Percentiles rank a stretch among this genome's conserved stretches.
Evolutionary conservation across 2,329 filamentous ascomycete genomes (phyloP).

Genomic region (Ophiostoma triangulosporum): DNA sequence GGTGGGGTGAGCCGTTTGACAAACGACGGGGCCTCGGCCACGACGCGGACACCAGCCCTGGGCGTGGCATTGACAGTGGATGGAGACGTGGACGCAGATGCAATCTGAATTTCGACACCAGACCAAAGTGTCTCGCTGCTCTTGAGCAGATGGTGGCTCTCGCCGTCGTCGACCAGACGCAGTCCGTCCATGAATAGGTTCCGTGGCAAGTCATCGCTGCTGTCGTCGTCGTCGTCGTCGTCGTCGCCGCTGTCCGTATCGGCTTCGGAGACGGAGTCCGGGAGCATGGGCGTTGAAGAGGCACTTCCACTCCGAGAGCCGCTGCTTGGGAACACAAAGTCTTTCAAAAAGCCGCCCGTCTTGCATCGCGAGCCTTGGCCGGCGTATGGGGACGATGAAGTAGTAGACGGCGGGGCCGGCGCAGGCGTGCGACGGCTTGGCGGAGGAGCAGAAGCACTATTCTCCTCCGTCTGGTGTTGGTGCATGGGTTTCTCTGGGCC

Average conservation of each 20-base stretch:
- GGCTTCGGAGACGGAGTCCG: slow-evolving; percentile 3
- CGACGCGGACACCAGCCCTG: neutral
- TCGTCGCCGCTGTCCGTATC: neutral
- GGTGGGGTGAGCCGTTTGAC: neutral
- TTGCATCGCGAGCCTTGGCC: neutral
- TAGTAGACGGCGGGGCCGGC: neutral
- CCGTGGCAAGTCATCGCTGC: neutral
- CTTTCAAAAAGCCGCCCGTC: slow-evolving; percentile 8
- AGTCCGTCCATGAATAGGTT: neutral
- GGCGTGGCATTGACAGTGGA: neutral
- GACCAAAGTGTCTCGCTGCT: neutral
- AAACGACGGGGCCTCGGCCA: neutral
- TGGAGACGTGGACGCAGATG: slow-evolving; percentile 6
- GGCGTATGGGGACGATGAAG: neutral
- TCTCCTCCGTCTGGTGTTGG: neutral
- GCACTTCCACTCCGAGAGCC: neutral
- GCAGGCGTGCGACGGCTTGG: neutral
- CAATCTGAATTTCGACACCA: slow-evolving; percentile 4
- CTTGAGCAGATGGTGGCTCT: no score
- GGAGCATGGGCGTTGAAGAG: neutral
- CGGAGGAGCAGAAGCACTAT: neutral
- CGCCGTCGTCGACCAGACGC: neutral
- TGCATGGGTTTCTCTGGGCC: neutral
- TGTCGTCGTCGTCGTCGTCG: neutral
- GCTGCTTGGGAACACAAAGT: slow-evolving; percentile 6